These are phyloP conservation scores for Warburgia ugandensis DNA, from an alignment of 164 flowering plant species.

Conservation along the genomic window DNA sequence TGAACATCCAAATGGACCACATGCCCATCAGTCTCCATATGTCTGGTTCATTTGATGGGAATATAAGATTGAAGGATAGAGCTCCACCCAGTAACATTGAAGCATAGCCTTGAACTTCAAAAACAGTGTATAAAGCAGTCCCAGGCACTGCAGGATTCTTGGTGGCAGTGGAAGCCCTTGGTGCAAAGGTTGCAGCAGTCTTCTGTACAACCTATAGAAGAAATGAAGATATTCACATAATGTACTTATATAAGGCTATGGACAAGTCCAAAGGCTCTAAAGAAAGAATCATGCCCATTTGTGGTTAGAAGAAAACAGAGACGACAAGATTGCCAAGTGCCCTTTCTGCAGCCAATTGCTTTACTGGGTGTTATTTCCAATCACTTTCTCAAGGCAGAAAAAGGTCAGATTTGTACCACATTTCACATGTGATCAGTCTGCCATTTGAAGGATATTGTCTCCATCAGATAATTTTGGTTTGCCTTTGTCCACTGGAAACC, in stretches of 20 bases:
- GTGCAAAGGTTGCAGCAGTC: constrained; percentile 97
- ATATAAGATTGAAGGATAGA: constrained; percentile 84
- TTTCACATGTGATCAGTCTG: too few species aligned
- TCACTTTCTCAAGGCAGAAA: too few species aligned
- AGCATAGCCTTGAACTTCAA: constrained; percentile 89
- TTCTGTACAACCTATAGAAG: constrained; percentile 70
- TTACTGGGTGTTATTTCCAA: too few species aligned
- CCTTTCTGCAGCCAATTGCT: too few species aligned
- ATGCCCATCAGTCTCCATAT: constrained; percentile 98
- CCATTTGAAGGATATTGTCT: too few species aligned
- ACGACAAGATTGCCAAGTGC: too few species aligned
- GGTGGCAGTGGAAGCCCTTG: constrained; percentile 87
- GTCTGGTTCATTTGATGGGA: constrained; percentile 92
- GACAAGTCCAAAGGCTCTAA: too few species aligned
- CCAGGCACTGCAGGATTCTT: constrained; percentile 97
- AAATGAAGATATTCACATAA: neutral
- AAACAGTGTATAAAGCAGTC: constrained; percentile 62
- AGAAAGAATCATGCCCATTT: too few species aligned
- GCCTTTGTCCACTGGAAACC: too few species aligned
- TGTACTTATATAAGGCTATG: neutral
- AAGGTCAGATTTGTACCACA: too few species aligned
- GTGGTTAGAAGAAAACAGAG: too few species aligned
- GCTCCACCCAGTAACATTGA: constrained; percentile 89
- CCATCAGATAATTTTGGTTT: too few species aligned
- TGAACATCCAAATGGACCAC: constrained; percentile 99